phyloP scores from a whole-genome alignment of 208 protist species.

The Leishmania major region DNA sequence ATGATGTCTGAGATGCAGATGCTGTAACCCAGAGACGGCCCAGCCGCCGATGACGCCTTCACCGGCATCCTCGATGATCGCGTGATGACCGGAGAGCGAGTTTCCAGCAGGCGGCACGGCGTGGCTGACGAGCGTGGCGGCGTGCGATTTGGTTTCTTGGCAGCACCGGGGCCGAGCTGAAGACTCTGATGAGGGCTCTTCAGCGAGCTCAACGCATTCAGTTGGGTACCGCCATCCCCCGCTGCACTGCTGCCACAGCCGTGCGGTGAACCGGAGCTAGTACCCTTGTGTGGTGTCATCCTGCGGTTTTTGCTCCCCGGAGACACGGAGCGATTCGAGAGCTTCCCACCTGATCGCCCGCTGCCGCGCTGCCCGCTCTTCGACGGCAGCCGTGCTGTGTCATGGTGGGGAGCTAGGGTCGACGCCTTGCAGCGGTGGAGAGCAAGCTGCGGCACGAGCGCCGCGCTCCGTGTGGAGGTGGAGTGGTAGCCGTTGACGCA shows the following conservation, averaged over 20 bases:
- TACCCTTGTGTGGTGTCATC: background rate
- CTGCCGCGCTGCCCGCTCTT: background rate
- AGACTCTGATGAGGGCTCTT: background rate
- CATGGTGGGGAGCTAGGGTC: background rate
- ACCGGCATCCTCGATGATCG: background rate
- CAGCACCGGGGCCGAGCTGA: background rate
- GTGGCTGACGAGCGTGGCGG: background rate
- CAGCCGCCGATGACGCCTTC: background rate
- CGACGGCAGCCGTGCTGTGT: background rate
- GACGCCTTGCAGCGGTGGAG: background rate
- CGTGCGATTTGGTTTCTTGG: background rate
- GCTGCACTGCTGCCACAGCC: background rate
- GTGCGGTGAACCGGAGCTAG: background rate
- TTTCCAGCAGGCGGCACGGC: background rate
- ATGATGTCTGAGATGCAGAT: background rate
- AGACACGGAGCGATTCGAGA: background rate
- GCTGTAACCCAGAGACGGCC: background rate
- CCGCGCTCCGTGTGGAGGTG: background rate
- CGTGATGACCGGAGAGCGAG: background rate
- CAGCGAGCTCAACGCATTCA: background rate
- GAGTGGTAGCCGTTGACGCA: conserved; percentile 1
- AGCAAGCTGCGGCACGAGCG: conserved; percentile 11
- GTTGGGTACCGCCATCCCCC: background rate
- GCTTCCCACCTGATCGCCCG: background rate
- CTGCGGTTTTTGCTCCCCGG: background rate